Evolutionary conservation across 1,284 basidiomycete species (phyloP).

Genomic region (Chondrostereum purpureum): DNA sequence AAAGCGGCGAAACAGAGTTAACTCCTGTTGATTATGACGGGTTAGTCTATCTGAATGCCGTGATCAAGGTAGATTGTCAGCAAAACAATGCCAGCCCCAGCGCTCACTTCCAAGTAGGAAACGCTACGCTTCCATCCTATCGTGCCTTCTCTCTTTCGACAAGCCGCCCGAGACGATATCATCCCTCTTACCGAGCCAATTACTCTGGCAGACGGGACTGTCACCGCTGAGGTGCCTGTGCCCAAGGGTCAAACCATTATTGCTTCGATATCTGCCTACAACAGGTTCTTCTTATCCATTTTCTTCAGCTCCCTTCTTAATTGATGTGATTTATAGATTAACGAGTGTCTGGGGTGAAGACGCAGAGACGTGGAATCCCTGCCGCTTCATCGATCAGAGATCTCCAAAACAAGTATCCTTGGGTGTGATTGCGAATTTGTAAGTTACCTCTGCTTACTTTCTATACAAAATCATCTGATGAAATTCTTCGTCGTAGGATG

Average conservation of each 20-base stretch:
- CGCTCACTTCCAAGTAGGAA: slow-evolving; percentile 24
- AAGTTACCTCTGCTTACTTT: too few species aligned
- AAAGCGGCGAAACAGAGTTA: slow-evolving; percentile 31
- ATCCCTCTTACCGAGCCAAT: slow-evolving; percentile 32
- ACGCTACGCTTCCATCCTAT: slow-evolving; percentile 40
- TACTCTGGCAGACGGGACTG: slow-evolving; percentile 23
- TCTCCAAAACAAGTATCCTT: too few species aligned
- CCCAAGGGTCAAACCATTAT: slow-evolving; percentile 30
- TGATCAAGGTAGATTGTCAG: slow-evolving; percentile 31
- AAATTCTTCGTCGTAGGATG: too few species aligned
- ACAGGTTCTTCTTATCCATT: slow-evolving; percentile 30
- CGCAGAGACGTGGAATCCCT: too few species aligned
- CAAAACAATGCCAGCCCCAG: not conserved
- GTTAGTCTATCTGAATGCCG: slow-evolving; percentile 37
- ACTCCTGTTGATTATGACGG: slow-evolving; percentile 33
- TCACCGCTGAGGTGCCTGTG: slow-evolving; percentile 24
- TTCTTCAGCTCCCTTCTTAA: too few species aligned
- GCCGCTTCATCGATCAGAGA: too few species aligned
- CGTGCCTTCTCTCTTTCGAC: slow-evolving; percentile 33
- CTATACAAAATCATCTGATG: too few species aligned
- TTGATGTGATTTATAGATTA: too few species aligned
- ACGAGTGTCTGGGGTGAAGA: too few species aligned
- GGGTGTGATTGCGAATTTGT: too few species aligned
- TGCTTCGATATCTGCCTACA: slow-evolving; percentile 32
- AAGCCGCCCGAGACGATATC: slow-evolving; percentile 31